A percentile compares a stretch with the other conserved stretches of the same genome.
Evolutionary conservation across 2,329 filamentous ascomycete species (phyloP).

Genomic region (Cordyceps javanica): DNA sequence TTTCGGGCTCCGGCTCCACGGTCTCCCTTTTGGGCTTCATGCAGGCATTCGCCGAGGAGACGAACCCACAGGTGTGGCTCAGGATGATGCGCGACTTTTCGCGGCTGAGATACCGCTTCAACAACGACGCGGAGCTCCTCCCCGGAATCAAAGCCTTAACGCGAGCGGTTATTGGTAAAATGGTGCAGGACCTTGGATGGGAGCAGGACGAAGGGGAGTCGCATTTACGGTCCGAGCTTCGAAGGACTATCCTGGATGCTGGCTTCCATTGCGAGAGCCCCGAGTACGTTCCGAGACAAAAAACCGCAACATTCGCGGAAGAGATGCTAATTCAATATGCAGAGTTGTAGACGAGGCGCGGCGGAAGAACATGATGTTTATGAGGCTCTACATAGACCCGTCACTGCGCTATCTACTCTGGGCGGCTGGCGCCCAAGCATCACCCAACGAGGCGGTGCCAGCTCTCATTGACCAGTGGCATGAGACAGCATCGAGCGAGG

Average conservation of each 20-base stretch:
- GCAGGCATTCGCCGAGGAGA: slow-evolving; percentile 73
- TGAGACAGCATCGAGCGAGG: neutral
- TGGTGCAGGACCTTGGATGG: slow-evolving; percentile 86
- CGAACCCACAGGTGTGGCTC: slow-evolving; percentile 81
- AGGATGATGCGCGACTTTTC: slow-evolving; percentile 73
- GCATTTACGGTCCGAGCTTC: slow-evolving; percentile 73
- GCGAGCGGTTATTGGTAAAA: slow-evolving; percentile 66
- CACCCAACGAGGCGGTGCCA: neutral
- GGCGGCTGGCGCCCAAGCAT: neutral
- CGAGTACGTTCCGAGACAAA: slow-evolving; percentile 42
- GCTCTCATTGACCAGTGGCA: neutral
- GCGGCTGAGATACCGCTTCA: slow-evolving; percentile 75
- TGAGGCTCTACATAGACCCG: neutral
- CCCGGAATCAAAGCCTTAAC: slow-evolving; percentile 80
- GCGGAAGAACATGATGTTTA: neutral
- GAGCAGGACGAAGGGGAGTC: slow-evolving; percentile 68
- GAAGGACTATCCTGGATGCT: slow-evolving; percentile 70
- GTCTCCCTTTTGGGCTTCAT: slow-evolving; percentile 76
- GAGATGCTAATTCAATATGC: neutral
- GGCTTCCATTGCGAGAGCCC: slow-evolving; percentile 74
- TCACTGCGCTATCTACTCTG: neutral
- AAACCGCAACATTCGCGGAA: neutral
- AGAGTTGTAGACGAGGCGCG: neutral
- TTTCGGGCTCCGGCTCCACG: slow-evolving; percentile 78
- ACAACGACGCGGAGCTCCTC: slow-evolving; percentile 65